A percentile compares a stretch with the other conserved stretches of the same genome.
These are phyloP conservation scores for Gracilaria gracilis DNA, from an alignment of 23 red algal species.

Conservation along the genomic window DNA sequence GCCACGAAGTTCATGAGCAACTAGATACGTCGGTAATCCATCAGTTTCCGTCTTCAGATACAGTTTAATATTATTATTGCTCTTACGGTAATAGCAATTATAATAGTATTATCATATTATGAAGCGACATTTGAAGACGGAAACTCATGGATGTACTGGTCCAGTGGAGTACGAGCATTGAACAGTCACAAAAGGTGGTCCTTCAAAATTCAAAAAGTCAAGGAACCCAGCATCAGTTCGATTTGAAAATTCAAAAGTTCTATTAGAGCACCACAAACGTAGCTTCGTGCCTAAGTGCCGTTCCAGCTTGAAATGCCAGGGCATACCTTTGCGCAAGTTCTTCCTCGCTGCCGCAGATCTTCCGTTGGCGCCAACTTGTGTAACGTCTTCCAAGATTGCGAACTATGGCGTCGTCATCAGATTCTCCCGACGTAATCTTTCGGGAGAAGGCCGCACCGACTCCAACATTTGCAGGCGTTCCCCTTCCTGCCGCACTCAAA, in stretches of 20 bases:
- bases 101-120: too few species aligned
- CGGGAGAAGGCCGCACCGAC: conserved; percentile 14
- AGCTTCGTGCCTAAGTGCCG: not conserved
- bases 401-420: conserved; percentile 19
- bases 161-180: not conserved
- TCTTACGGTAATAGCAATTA: too few species aligned
- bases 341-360: not conserved
- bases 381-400: not conserved
- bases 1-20: too few species aligned
- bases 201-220: conserved; percentile 18
- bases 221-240: not conserved
- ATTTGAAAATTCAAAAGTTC: conserved; percentile 36
- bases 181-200: not conserved
- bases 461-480: conserved; percentile 22
- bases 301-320: not conserved
- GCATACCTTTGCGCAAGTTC: not conserved
- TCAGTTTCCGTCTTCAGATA: too few species aligned
- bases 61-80: too few species aligned
- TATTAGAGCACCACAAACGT: not conserved
- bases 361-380: not conserved
- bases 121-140: too few species aligned
- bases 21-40: too few species aligned
- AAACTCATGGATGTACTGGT: not conserved
- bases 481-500: conserved; percentile 16
- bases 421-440: conserved; percentile 41